phyloP scores from a whole-genome alignment of 169 alveolate species.

The Cryptosporidium sp. region DNA sequence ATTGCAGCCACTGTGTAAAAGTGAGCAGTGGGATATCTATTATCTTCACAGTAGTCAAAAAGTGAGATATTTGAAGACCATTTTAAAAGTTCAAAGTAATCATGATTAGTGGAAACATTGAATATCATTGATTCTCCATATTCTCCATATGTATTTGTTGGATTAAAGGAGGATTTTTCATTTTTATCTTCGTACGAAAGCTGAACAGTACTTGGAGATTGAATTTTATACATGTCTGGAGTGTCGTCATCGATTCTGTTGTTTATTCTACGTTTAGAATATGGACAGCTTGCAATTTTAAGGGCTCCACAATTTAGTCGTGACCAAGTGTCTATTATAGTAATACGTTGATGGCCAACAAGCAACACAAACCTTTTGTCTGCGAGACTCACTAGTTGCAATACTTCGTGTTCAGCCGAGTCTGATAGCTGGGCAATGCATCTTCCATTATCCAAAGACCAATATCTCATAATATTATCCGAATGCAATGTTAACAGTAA shows the following conservation, averaged over 20 bases:
- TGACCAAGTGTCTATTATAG: constrained; percentile 74
- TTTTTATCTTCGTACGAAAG: background rate
- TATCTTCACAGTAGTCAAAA: constrained; percentile 53
- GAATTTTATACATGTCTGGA: constrained; percentile 48
- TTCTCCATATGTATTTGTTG: constrained; percentile 38
- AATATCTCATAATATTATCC: constrained; percentile 75
- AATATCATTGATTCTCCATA: constrained; percentile 74
- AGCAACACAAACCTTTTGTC: constrained; percentile 61
- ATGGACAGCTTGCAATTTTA: constrained; percentile 70
- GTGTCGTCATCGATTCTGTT: constrained; percentile 72
- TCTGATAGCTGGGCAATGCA: constrained; percentile 77
- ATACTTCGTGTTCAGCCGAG: constrained; percentile 70
- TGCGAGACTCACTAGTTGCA: constrained; percentile 52
- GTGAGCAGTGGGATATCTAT: constrained; percentile 69
- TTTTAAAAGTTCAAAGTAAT: constrained; percentile 60
- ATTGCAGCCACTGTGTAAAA: constrained; percentile 73
- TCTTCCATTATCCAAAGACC: constrained; percentile 81
- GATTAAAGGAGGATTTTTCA: background rate
- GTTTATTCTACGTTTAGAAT: constrained; percentile 12
- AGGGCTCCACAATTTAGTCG: constrained; percentile 69
- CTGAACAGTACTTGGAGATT: constrained; percentile 38
- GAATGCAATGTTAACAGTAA: constrained; percentile 79
- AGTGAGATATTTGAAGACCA: constrained; percentile 64
- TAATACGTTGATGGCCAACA: constrained; percentile 55
- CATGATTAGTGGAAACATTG: constrained; percentile 64